Conservation (phyloP, 768 basidiomycete species). For the Leccinum arenicola region DNA sequence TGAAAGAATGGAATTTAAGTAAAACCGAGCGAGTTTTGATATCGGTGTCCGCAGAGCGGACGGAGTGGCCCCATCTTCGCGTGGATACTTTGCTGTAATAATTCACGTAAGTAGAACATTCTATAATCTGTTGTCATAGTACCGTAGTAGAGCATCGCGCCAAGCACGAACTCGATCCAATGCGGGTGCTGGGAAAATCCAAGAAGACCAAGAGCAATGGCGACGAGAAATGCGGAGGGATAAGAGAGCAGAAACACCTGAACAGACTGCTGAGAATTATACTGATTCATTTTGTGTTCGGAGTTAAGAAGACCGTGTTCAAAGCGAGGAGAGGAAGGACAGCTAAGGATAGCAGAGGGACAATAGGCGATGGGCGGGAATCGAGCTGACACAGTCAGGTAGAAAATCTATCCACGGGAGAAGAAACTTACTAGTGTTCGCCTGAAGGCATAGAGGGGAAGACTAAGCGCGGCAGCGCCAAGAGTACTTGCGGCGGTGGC, state of each 20-base stretch:
- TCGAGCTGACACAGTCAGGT: conserved; percentile 40
- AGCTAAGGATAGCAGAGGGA: conserved; percentile 57
- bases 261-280: conserved; percentile 47
- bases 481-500: conserved; percentile 54
- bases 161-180: conserved; percentile 60
- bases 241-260: conserved; percentile 62
- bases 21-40: conserved; percentile 56
- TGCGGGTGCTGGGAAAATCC: conserved; percentile 60
- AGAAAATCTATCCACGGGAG: not conserved
- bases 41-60: conserved; percentile 49
- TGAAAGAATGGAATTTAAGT: conserved; percentile 86
- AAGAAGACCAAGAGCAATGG: conserved; percentile 54
- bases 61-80: conserved; percentile 41
- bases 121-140: conserved; percentile 13
- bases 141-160: conserved; percentile 64
- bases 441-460: conserved; percentile 64
- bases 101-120: conserved; percentile 8
- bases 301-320: conserved; percentile 57
- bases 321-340: conserved; percentile 62
- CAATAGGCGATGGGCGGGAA: conserved; percentile 46
- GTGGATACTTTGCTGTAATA: conserved; percentile 50
- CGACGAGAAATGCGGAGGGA: conserved; percentile 45
- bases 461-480: conserved; percentile 59
- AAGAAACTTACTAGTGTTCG: conserved; percentile 49
- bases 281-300: conserved; percentile 46